These are phyloP conservation scores for Tricholoma sp. DNA, from an alignment of 768 basidiomycete species.

Conservation along the genomic window DNA sequence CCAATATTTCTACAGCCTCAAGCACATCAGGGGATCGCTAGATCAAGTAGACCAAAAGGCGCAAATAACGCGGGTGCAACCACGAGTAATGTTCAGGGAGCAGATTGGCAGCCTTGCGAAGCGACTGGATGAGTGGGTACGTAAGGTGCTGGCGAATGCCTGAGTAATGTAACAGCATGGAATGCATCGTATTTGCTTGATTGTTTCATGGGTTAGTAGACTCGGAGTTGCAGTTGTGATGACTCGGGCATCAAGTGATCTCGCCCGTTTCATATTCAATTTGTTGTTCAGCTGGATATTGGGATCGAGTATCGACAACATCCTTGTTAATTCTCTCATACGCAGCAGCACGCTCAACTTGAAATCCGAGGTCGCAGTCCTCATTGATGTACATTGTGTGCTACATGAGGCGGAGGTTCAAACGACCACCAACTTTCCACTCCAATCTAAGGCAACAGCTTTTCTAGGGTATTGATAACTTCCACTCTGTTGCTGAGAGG, in stretches of 20 bases:
- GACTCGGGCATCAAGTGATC: too few species aligned
- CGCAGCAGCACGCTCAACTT: too few species aligned
- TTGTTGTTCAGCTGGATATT: too few species aligned
- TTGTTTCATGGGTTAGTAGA: background rate
- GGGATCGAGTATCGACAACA: too few species aligned
- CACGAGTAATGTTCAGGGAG: conserved; percentile 77
- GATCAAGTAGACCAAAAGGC: conserved; percentile 88
- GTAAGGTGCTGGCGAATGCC: conserved; percentile 41
- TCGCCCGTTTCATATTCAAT: too few species aligned
- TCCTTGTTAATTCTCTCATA: too few species aligned
- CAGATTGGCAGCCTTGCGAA: conserved; percentile 81
- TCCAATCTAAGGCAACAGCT: background rate
- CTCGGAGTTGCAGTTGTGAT: too few species aligned
- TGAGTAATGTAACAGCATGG: conserved; percentile 1
- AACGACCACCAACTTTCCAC: too few species aligned
- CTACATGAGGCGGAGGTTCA: background rate
- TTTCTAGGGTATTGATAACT: background rate
- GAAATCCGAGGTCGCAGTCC: too few species aligned
- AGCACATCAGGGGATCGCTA: conserved; percentile 86
- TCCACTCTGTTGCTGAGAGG: background rate
- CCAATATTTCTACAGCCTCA: conserved; percentile 50
- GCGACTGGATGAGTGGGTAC: conserved; percentile 72
- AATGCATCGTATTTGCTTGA: background rate
- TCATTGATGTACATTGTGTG: too few species aligned
- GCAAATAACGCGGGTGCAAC: conserved; percentile 94